A percentile compares a stretch with the other conserved stretches of the same genome.
Conservation (phyloP, 2,329 filamentous ascomycete species). For the Erysiphe pulchra region DNA sequence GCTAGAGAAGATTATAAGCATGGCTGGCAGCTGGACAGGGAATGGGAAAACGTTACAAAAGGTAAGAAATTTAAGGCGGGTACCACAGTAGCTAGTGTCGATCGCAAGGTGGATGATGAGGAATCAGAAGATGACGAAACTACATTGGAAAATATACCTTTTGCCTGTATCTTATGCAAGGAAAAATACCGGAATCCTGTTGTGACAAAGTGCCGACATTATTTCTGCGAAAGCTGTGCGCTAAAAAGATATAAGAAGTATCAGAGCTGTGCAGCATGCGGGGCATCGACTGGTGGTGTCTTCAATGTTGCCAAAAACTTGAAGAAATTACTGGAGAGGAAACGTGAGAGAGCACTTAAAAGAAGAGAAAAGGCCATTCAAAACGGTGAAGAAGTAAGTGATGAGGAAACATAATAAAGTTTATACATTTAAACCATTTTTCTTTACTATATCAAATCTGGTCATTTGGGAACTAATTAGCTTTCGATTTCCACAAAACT, state of each 20-base stretch:
- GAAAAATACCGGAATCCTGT: slow-evolving; percentile 34
- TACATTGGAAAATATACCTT: slow-evolving; percentile 12
- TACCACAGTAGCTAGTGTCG: slow-evolving; percentile 17
- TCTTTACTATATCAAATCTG: no score
- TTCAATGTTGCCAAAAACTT: slow-evolving; percentile 74
- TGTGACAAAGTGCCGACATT: slow-evolving; percentile 77
- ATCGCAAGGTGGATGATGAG: slow-evolving; percentile 15
- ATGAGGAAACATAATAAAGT: slow-evolving; percentile 14
- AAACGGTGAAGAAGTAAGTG: slow-evolving; percentile 23
- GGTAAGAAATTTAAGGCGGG: slow-evolving; percentile 36
- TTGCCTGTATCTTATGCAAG: slow-evolving; percentile 14
- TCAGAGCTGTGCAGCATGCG: slow-evolving; percentile 67
- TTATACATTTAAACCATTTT: no score
- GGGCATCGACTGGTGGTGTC: slow-evolving; percentile 61
- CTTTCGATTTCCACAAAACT: no score
- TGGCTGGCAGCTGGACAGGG: slow-evolving; percentile 83
- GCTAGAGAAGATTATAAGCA: slow-evolving; percentile 58
- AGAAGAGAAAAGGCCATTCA: slow-evolving; percentile 25
- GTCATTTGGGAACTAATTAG: no score
- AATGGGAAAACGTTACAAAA: slow-evolving; percentile 73
- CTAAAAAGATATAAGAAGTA: slow-evolving; percentile 67
- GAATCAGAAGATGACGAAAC: slow-evolving; percentile 19
- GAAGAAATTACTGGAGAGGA: slow-evolving; percentile 46
- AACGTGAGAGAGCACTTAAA: slow-evolving; percentile 29
- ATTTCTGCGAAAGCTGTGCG: slow-evolving; percentile 84